Conservation (phyloP, 805 yeast species). For the Metschnikowia matae region DNA sequence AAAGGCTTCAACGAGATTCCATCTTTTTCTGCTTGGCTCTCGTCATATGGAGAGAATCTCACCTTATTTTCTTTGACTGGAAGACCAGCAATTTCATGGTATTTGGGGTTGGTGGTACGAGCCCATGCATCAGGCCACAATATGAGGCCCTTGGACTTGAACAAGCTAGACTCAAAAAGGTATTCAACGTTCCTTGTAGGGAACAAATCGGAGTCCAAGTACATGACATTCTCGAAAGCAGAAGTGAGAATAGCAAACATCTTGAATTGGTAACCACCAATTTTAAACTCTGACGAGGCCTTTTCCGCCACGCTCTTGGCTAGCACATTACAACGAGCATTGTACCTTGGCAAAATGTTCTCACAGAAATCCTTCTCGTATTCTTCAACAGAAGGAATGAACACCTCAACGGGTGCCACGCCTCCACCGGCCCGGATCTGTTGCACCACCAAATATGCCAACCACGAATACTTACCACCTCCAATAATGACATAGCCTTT, state of each 20-base stretch:
- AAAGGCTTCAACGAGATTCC: slow-evolving; percentile 26
- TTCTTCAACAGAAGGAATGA: slow-evolving; percentile 40
- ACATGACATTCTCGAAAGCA: slow-evolving; percentile 42
- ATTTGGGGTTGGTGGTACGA: slow-evolving; percentile 60
- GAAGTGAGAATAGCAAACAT: slow-evolving; percentile 63
- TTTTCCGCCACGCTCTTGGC: slow-evolving; percentile 22
- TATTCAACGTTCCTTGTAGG: slow-evolving; percentile 41
- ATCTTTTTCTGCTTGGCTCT: slow-evolving; percentile 32
- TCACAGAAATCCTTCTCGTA: slow-evolving; percentile 48
- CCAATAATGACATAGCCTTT: slow-evolving; percentile 49
- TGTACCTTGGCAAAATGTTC: slow-evolving; percentile 35
- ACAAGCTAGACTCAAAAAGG: slow-evolving; percentile 44
- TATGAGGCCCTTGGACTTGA: slow-evolving; percentile 45
- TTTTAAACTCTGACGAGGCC: slow-evolving; percentile 18
- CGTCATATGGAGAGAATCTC: slow-evolving; percentile 30
- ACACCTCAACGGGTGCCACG: slow-evolving; percentile 48
- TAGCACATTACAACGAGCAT: slow-evolving; percentile 46
- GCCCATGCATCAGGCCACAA: slow-evolving; percentile 74
- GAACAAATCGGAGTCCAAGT: slow-evolving; percentile 51
- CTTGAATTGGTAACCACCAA: slow-evolving; percentile 50
- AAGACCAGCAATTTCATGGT: slow-evolving; percentile 49
- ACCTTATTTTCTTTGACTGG: slow-evolving; percentile 32
- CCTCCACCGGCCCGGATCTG: slow-evolving; percentile 45
- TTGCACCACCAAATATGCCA: slow-evolving; percentile 44
- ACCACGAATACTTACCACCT: slow-evolving; percentile 50